phyloP scores from a whole-genome alignment of 768 basidiomycete genomes.

The Phaffia tasmanica region DNA sequence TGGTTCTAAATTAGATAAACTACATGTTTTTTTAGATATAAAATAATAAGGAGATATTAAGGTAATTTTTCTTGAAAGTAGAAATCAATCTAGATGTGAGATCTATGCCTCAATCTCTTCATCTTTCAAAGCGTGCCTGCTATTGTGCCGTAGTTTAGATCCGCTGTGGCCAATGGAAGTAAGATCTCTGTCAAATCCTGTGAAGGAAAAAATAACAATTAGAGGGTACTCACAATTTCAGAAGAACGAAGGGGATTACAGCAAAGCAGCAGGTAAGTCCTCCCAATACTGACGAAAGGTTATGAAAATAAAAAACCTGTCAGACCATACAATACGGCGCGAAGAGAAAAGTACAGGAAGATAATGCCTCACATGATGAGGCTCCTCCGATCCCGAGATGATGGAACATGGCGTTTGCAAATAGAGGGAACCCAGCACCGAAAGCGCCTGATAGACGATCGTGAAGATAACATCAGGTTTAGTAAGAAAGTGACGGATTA shows the following conservation, averaged over 20 bases:
- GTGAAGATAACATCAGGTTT: no score
- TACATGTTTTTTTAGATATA: no score
- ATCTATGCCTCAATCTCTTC: not conserved
- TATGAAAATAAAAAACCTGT: not conserved
- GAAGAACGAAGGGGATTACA: not conserved
- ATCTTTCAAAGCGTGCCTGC: not conserved
- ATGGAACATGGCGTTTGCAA: conserved; percentile 5
- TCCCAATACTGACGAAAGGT: not conserved
- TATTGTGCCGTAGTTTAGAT: not conserved
- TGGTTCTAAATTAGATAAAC: no score
- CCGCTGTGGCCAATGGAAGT: not conserved
- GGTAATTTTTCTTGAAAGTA: no score
- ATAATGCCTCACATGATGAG: not conserved
- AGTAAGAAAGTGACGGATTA: no score
- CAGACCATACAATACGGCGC: conserved; percentile 2
- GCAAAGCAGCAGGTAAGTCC: not conserved
- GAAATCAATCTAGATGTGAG: no score
- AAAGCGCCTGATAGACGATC: not conserved
- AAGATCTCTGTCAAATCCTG: not conserved
- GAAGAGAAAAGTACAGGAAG: not conserved
- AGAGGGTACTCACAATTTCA: not conserved
- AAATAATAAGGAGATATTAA: no score
- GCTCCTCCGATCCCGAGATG: conserved; percentile 4
- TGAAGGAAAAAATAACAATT: not conserved
- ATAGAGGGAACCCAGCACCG: conserved; percentile 4